These are phyloP conservation scores for Epichloe gansuensis DNA, from an alignment of 2,329 filamentous ascomycete species.

Conservation along the genomic window DNA sequence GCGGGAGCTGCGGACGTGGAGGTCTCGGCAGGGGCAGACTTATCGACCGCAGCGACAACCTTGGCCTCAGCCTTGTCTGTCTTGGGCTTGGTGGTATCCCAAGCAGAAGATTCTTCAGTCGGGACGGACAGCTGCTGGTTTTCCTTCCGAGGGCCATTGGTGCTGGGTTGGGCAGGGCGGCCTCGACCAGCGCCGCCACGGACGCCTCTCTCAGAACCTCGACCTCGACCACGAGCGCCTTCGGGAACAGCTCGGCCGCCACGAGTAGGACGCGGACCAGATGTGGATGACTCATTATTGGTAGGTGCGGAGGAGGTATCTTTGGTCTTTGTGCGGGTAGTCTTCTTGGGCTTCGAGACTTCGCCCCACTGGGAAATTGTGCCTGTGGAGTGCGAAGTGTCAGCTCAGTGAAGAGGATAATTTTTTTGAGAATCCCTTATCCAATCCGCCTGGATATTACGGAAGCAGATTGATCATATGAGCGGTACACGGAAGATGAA, in stretches of 20 bases:
- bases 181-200: slow-evolving; percentile 44
- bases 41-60: slow-evolving; percentile 17
- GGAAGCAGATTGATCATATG: no score
- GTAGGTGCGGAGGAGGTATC: slow-evolving; percentile 43
- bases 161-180: slow-evolving; percentile 42
- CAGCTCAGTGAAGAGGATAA: slow-evolving; percentile 4
- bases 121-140: slow-evolving; percentile 48
- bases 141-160: slow-evolving; percentile 51
- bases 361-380: slow-evolving; percentile 75
- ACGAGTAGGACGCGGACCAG: slow-evolving; percentile 36
- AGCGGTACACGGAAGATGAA: neutral
- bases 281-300: slow-evolving; percentile 32
- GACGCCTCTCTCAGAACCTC: slow-evolving; percentile 50
- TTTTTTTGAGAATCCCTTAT: no score
- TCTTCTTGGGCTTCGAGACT: slow-evolving; percentile 71
- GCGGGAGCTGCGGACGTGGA: slow-evolving; percentile 27
- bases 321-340: slow-evolving; percentile 61
- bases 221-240: slow-evolving; percentile 48
- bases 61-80: slow-evolving; percentile 23
- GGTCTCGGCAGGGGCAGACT: slow-evolving; percentile 24
- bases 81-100: slow-evolving; percentile 30
- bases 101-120: slow-evolving; percentile 52
- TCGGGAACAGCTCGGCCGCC: slow-evolving; percentile 52
- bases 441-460: no score
- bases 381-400: slow-evolving; percentile 34